phyloP scores from a whole-genome alignment of 352 stramenopile species.

The Globisporangium emineosum region DNA sequence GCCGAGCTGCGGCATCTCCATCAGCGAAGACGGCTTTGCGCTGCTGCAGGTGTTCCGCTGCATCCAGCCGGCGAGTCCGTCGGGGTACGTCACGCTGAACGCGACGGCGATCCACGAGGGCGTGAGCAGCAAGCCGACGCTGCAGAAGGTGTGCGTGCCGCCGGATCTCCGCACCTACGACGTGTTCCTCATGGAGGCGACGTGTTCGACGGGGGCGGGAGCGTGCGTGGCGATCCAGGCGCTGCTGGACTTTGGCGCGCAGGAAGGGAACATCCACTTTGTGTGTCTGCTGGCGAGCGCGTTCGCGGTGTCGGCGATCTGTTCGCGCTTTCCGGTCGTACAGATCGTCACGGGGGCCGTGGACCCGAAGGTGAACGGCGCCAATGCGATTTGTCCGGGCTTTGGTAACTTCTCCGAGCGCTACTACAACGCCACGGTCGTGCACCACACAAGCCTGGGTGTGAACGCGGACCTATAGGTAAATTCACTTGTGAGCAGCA shows the following conservation, averaged over 20 bases:
- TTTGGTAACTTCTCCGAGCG: constrained; percentile 39
- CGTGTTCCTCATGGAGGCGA: constrained; percentile 32
- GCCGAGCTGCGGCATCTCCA: too few species aligned
- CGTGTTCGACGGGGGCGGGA: constrained; percentile 17
- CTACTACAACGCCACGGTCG: constrained; percentile 30
- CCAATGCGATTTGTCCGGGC: constrained; percentile 22
- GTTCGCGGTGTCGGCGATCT: constrained; percentile 24
- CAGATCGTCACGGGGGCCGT: constrained; percentile 29
- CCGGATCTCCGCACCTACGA: constrained; percentile 21
- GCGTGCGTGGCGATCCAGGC: constrained; percentile 29
- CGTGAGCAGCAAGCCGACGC: background rate
- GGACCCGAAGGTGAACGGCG: constrained; percentile 26
- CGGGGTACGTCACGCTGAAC: too few species aligned
- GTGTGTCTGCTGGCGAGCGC: constrained; percentile 33
- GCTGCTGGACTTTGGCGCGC: constrained; percentile 30
- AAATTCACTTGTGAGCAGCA: background rate
- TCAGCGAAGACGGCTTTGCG: too few species aligned
- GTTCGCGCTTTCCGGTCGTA: constrained; percentile 20
- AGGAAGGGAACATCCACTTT: constrained; percentile 26
- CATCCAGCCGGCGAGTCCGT: too few species aligned
- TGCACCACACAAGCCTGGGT: constrained; percentile 12
- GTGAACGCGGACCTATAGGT: constrained; percentile 7
- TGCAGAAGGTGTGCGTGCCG: constrained; percentile 22
- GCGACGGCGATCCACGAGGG: too few species aligned
- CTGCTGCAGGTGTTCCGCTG: too few species aligned